These are phyloP conservation scores for Cyphellophora attinorum DNA, from an alignment of 2,329 filamentous ascomycete genomes.

Conservation along the genomic window DNA sequence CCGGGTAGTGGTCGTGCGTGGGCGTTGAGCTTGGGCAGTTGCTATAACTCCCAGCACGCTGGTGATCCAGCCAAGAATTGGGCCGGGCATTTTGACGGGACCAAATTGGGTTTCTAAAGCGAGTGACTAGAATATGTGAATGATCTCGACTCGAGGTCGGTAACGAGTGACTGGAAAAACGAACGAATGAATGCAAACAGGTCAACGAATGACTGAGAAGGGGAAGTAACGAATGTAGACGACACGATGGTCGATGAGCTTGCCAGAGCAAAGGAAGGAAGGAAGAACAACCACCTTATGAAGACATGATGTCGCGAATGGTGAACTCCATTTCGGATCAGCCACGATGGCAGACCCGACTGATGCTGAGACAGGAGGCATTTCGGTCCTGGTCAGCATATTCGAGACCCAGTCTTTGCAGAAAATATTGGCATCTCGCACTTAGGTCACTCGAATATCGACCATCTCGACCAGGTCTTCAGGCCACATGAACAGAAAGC, in stretches of 20 bases:
- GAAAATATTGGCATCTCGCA: too few species aligned
- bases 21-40: not conserved
- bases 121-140: too few species aligned
- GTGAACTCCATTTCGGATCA: too few species aligned
- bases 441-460: too few species aligned
- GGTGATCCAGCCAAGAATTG: not conserved
- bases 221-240: not conserved
- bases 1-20: not conserved
- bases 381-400: too few species aligned
- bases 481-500: too few species aligned
- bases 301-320: too few species aligned
- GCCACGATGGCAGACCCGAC: not conserved
- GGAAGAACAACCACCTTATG: too few species aligned
- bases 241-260: not conserved
- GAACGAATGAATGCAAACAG: not conserved
- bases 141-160: too few species aligned
- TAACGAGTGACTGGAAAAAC: not conserved
- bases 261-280: not conserved
- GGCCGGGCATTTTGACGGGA: not conserved
- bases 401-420: too few species aligned
- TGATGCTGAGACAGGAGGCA: not conserved
- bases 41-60: not conserved
- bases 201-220: conserved; percentile 1
- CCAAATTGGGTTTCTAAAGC: too few species aligned
- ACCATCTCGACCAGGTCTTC: too few species aligned